A percentile compares a stretch with the other conserved stretches of the same genome.
Evolutionary conservation across 1,139 yeast species (phyloP).

Genomic region (Pneumocystis jirovecii): DNA sequence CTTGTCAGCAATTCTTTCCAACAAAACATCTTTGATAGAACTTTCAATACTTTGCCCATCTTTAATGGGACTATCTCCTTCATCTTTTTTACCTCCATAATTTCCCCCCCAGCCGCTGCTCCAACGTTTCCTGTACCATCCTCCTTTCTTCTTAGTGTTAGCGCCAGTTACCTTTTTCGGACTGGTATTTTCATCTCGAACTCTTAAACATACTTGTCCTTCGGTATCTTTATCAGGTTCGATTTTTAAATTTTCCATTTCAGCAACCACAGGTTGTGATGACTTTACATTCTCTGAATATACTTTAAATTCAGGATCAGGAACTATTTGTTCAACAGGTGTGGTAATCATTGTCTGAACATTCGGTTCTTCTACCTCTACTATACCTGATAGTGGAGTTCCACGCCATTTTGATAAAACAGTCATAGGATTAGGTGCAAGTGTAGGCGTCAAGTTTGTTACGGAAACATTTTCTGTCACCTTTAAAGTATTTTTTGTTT

Average conservation of each 20-base stretch:
- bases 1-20: background rate
- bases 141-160: background rate
- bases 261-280: background rate
- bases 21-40: background rate
- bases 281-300: background rate
- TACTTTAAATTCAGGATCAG: background rate
- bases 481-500: background rate
- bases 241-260: background rate
- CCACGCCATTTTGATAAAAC: constrained; percentile 3
- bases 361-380: background rate
- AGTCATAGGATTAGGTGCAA: background rate
- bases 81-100: background rate
- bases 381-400: background rate
- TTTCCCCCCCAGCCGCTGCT: background rate
- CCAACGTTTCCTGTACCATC: background rate
- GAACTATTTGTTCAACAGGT: background rate
- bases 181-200: background rate
- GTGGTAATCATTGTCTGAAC: background rate
- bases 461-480: background rate
- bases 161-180: background rate
- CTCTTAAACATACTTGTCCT: background rate
- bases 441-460: too few relatives aligned
- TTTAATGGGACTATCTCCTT: background rate
- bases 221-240: background rate
- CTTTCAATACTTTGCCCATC: background rate